These are phyloP conservation scores for Botryococcus braunii DNA, from an alignment of 163 green algal genomes.

Conservation along the genomic window DNA sequence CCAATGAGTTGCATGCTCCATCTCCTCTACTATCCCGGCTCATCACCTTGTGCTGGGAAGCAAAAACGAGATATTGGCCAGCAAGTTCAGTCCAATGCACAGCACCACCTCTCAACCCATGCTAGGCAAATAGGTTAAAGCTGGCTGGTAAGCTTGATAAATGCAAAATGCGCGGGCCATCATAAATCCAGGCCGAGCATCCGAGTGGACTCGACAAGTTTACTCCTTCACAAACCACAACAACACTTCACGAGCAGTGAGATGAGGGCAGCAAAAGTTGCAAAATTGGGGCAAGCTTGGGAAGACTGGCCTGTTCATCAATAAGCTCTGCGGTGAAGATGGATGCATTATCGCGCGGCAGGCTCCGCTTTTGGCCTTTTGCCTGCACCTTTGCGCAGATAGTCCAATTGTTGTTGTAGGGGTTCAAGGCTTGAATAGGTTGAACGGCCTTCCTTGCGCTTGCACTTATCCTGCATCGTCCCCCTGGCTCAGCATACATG, in stretches of 20 bases:
- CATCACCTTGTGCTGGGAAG: no score
- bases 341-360: slow-evolving; percentile 18
- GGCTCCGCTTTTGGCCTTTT: slow-evolving; percentile 40
- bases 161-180: no score
- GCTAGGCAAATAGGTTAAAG: no score
- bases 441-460: slow-evolving; percentile 20
- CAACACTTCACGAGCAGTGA: not conserved
- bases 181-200: no score
- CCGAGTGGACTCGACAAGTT: not conserved
- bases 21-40: no score
- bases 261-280: not conserved
- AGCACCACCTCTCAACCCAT: no score
- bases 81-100: no score
- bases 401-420: slow-evolving; percentile 70
- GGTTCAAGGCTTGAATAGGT: slow-evolving; percentile 69
- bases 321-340: slow-evolving; percentile 68
- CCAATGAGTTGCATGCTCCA: no score
- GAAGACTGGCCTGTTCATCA: slow-evolving; percentile 51
- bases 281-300: not conserved
- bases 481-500: no score
- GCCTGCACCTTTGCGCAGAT: slow-evolving; percentile 64
- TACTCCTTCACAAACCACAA: not conserved
- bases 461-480: no score
- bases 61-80: no score
- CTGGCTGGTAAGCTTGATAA: no score